phyloP scores from a whole-genome alignment of 1,284 basidiomycete genomes.

The Pseudozyma thailandica region DNA sequence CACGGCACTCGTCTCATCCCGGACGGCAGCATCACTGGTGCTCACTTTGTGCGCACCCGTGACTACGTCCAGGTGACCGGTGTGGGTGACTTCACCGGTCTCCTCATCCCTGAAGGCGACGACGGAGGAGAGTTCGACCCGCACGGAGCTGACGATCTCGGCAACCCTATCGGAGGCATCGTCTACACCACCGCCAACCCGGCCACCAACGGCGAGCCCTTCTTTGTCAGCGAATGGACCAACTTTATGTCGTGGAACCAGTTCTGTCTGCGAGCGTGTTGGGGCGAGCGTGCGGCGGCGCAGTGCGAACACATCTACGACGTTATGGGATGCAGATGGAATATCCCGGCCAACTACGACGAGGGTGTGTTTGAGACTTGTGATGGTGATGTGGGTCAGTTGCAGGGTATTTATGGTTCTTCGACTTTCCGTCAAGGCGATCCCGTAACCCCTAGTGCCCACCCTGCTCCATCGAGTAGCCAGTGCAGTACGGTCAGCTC shows the following conservation, averaged over 20 bases:
- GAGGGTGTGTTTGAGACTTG: slow-evolving; percentile 57
- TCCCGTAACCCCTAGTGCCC: slow-evolving; percentile 34
- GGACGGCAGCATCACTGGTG: slow-evolving; percentile 60
- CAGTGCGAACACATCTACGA: slow-evolving; percentile 66
- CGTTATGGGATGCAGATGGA: slow-evolving; percentile 61
- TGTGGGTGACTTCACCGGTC: slow-evolving; percentile 52
- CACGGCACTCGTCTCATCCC: slow-evolving; percentile 66
- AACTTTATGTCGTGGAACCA: slow-evolving; percentile 62
- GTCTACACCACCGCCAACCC: slow-evolving; percentile 62
- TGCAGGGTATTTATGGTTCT: slow-evolving; percentile 58
- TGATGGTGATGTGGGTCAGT: slow-evolving; percentile 51
- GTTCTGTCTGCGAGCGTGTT: slow-evolving; percentile 64
- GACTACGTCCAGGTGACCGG: slow-evolving; percentile 65
- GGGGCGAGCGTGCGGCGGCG: slow-evolving; percentile 45
- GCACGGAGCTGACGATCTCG: slow-evolving; percentile 60
- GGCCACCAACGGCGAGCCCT: slow-evolving; percentile 39
- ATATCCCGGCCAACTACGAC: slow-evolving; percentile 59
- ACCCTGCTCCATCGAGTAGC: slow-evolving; percentile 39
- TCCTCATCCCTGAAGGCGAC: slow-evolving; percentile 50
- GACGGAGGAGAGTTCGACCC: slow-evolving; percentile 64
- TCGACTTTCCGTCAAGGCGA: slow-evolving; percentile 63
- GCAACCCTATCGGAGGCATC: slow-evolving; percentile 62
- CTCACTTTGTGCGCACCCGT: slow-evolving; percentile 62
- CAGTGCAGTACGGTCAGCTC: slow-evolving; percentile 29
- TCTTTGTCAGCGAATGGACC: slow-evolving; percentile 53